These are phyloP conservation scores for Phytopythium cucurbitacearum DNA, from an alignment of 352 stramenopile species.

Conservation along the genomic window DNA sequence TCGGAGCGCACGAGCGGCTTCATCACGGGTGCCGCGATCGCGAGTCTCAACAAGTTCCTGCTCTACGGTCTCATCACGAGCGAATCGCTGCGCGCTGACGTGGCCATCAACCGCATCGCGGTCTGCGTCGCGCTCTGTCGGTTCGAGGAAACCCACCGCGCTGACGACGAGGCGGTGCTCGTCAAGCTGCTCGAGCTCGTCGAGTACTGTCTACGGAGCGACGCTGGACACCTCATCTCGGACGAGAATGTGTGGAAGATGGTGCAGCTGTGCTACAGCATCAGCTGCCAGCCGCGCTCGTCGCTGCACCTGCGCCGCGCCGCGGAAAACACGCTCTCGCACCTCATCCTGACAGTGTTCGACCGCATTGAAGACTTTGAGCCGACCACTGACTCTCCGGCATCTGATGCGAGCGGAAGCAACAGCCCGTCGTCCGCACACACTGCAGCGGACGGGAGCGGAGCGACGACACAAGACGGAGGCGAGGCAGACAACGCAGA, in stretches of 20 bases:
- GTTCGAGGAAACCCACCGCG: slow-evolving; percentile 94
- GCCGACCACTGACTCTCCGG: slow-evolving; percentile 9
- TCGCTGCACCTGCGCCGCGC: slow-evolving; percentile 91
- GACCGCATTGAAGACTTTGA: slow-evolving; percentile 82
- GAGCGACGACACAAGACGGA: background rate
- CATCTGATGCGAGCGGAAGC: background rate
- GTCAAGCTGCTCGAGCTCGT: slow-evolving; percentile 97
- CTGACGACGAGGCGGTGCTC: slow-evolving; percentile 90
- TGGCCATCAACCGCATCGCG: slow-evolving; percentile 93
- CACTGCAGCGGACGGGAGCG: background rate
- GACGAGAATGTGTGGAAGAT: slow-evolving; percentile 94
- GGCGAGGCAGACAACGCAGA: background rate
- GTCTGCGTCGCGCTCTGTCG: slow-evolving; percentile 90
- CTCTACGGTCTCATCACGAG: slow-evolving; percentile 95
- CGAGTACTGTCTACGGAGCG: slow-evolving; percentile 92
- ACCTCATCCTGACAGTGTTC: slow-evolving; percentile 97
- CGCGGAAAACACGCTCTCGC: slow-evolving; percentile 94
- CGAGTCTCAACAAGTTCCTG: slow-evolving; percentile 97
- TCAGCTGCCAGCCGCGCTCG: slow-evolving; percentile 86
- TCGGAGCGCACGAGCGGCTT: slow-evolving; percentile 93
- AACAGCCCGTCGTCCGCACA: background rate
- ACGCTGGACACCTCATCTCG: slow-evolving; percentile 87
- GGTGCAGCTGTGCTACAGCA: slow-evolving; percentile 95
- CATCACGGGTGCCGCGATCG: slow-evolving; percentile 96
- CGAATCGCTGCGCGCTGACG: slow-evolving; percentile 83